Evolutionary conservation across 306 rosid genomes (phyloP).

Genomic region (Pueraria montana): DNA sequence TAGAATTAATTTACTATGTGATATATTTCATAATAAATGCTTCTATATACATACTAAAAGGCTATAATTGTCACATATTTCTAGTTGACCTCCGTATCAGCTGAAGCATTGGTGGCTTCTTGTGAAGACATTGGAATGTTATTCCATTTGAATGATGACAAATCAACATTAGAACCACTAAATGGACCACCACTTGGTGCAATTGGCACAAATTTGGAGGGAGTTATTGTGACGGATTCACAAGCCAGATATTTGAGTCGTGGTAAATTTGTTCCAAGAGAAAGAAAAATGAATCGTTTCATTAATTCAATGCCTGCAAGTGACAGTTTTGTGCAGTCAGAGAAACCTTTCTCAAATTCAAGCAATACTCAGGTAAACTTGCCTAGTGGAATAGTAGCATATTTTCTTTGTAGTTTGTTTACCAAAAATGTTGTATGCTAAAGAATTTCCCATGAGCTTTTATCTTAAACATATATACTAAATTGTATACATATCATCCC

Average conservation of each 20-base stretch:
- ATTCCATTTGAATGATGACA: slow-evolving; percentile 33
- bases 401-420: not conserved
- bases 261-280: not conserved
- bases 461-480: not conserved
- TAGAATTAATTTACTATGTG: not conserved
- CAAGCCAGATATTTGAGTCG: slow-evolving; percentile 16
- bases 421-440: not conserved
- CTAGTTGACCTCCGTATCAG: slow-evolving; percentile 39
- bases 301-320: not conserved
- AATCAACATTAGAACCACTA: not conserved
- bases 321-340: not conserved
- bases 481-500: not conserved
- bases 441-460: not conserved
- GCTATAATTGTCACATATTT: slow-evolving; percentile 5
- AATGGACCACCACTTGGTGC: not conserved
- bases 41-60: not conserved
- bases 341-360: slow-evolving; percentile 17
- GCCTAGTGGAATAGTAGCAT: not conserved
- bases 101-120: slow-evolving; percentile 39
- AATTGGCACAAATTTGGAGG: slow-evolving; percentile 13
- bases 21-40: not conserved
- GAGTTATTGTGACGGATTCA: not conserved
- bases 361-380: slow-evolving; percentile 19
- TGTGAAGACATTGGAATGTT: slow-evolving; percentile 31
- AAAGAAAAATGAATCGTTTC: slow-evolving; percentile 16